Evolutionary conservation across 1,139 yeast species (phyloP).

Genomic region (Yamadazyma dushanensis): DNA sequence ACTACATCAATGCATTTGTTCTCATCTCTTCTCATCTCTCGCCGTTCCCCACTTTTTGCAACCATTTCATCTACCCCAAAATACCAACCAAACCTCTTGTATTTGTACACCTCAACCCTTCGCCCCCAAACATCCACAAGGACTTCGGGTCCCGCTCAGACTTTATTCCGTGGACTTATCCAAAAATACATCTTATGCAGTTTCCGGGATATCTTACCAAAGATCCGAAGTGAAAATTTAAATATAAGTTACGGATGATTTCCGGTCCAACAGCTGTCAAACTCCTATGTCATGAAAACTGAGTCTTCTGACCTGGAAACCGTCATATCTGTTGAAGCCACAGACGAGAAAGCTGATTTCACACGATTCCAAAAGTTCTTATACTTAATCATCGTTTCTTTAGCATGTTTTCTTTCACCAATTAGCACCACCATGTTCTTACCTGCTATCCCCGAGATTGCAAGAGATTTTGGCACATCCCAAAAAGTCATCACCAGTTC

Average conservation of each 20-base stretch:
- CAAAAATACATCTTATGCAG: not conserved
- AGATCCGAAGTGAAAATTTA: not conserved
- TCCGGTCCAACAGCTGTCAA: too few species aligned
- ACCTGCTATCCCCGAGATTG: slow-evolving; percentile 50
- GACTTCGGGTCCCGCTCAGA: too few species aligned
- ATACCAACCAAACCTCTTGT: too few species aligned
- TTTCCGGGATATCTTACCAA: not conserved
- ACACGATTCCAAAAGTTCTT: not conserved
- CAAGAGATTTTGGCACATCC: slow-evolving; percentile 40
- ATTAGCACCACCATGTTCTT: slow-evolving; percentile 40
- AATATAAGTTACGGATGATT: too few species aligned
- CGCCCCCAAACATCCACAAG: too few species aligned
- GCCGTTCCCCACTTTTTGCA: too few species aligned
- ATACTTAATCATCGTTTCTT: slow-evolving; percentile 17
- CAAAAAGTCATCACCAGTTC: slow-evolving; percentile 46
- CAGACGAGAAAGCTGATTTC: not conserved
- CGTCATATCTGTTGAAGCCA: not conserved
- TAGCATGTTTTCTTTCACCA: slow-evolving; percentile 37
- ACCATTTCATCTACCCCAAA: too few species aligned
- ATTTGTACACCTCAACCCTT: too few species aligned
- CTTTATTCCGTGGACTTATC: not conserved
- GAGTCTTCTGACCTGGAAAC: not conserved
- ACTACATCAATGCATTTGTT: too few species aligned
- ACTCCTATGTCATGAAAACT: not conserved
- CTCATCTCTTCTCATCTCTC: too few species aligned